A percentile compares a stretch with the other conserved stretches of the same genome.
phyloP scores from a whole-genome alignment of 176 grass and related monocot genomes.

The Carex pumila region DNA sequence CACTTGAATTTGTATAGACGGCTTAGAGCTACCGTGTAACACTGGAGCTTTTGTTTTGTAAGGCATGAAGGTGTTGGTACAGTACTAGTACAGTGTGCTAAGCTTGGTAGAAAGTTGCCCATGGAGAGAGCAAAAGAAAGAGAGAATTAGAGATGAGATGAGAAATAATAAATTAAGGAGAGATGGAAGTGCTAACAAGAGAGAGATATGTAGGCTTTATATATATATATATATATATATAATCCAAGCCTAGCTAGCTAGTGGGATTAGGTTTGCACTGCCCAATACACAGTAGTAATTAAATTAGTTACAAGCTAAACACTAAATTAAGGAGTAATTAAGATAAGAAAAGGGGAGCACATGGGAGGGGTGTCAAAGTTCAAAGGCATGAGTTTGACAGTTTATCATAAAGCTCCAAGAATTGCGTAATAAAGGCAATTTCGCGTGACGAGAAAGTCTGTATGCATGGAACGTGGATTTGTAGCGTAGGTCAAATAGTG shows the following conservation, averaged over 20 bases:
- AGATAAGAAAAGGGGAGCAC: conserved; percentile 17
- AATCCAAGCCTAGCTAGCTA: conserved; percentile 3
- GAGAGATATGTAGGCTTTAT: conserved; percentile 30
- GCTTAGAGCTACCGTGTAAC: conserved; percentile 34
- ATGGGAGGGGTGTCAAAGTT: neutral
- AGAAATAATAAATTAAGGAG: neutral
- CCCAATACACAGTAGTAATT: conserved; percentile 24
- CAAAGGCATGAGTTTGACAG: conserved; percentile 14
- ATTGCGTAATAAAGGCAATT: conserved; percentile 8
- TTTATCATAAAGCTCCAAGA: neutral
- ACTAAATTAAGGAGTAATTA: conserved; percentile 28
- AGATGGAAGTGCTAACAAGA: conserved; percentile 20
- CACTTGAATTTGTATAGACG: conserved; percentile 34
- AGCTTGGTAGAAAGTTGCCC: conserved; percentile 62
- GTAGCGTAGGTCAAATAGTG: neutral
- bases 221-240: conserved; percentile 20
- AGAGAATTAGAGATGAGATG: neutral
- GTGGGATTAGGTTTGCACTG: conserved; percentile 35
- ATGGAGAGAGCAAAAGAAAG: neutral
- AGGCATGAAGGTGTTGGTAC: conserved; percentile 24
- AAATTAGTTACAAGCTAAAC: neutral
- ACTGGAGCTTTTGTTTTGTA: conserved; percentile 32
- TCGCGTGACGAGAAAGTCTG: conserved; percentile 5
- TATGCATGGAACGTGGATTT: neutral
- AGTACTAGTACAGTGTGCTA: conserved; percentile 31